Conservation (phyloP, 306 rosid species). For the Betula pendula region DNA sequence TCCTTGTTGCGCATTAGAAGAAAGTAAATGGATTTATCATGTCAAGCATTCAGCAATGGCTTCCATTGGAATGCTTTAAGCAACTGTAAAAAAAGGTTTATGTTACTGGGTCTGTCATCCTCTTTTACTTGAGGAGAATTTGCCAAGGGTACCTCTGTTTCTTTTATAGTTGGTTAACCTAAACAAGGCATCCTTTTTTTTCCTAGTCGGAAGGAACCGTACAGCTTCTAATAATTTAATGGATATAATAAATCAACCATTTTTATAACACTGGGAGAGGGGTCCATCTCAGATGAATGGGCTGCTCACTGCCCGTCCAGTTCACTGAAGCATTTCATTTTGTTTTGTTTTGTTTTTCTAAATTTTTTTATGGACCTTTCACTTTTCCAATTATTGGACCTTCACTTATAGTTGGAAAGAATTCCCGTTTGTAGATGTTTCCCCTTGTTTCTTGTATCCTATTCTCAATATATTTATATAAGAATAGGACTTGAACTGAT, state of each 20-base stretch:
- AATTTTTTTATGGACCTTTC: too few relatives aligned
- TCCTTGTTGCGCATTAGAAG: neutral
- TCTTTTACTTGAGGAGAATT: neutral
- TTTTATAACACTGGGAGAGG: neutral
- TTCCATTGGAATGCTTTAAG: neutral
- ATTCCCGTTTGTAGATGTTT: too few relatives aligned
- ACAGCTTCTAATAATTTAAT: neutral
- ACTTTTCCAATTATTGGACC: too few relatives aligned
- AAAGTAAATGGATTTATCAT: neutral
- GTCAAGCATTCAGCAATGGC: neutral
- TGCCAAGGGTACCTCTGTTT: too few relatives aligned
- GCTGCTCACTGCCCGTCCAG: too few relatives aligned
- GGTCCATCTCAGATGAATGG: neutral
- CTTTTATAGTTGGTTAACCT: too few relatives aligned
- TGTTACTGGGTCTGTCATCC: neutral
- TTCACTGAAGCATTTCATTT: too few relatives aligned
- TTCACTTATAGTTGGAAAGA: too few relatives aligned
- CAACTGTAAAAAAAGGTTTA: neutral
- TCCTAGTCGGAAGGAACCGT: too few relatives aligned
- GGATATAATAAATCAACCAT: neutral
- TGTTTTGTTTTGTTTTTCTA: too few relatives aligned
- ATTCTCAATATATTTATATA: neutral
- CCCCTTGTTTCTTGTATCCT: too few relatives aligned
- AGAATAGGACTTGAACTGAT: neutral
- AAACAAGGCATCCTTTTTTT: too few relatives aligned